Conservation (phyloP, 2,329 filamentous ascomycete genomes). For the Verticillium longisporum region DNA sequence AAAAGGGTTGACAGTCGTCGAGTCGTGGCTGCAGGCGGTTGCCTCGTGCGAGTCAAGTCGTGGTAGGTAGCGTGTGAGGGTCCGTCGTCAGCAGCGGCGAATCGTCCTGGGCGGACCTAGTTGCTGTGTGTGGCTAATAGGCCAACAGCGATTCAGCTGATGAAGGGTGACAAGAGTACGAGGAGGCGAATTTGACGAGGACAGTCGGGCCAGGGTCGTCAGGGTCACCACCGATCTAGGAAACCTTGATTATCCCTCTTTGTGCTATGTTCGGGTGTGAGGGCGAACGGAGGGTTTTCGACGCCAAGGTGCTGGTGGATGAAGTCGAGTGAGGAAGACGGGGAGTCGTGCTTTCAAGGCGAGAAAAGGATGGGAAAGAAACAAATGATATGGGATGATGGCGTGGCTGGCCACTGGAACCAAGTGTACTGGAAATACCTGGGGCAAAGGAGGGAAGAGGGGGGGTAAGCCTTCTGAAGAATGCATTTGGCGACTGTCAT, state of each 20-base stretch:
- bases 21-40: background rate
- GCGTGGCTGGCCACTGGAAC: background rate
- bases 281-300: background rate
- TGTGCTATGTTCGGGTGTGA: background rate
- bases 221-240: background rate
- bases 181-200: background rate
- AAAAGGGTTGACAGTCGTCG: background rate
- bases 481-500: background rate
- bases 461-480: background rate
- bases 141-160: background rate
- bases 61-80: background rate
- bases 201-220: background rate
- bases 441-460: background rate
- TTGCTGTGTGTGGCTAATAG: background rate
- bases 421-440: background rate
- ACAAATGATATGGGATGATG: background rate
- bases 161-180: background rate
- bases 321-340: background rate
- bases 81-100: background rate
- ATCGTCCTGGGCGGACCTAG: background rate
- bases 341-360: background rate
- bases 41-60: background rate
- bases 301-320: background rate
- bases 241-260: background rate
- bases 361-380: background rate